These are phyloP conservation scores for Sisymbrium irio DNA, from an alignment of 345 rosid species.

Conservation along the genomic window DNA sequence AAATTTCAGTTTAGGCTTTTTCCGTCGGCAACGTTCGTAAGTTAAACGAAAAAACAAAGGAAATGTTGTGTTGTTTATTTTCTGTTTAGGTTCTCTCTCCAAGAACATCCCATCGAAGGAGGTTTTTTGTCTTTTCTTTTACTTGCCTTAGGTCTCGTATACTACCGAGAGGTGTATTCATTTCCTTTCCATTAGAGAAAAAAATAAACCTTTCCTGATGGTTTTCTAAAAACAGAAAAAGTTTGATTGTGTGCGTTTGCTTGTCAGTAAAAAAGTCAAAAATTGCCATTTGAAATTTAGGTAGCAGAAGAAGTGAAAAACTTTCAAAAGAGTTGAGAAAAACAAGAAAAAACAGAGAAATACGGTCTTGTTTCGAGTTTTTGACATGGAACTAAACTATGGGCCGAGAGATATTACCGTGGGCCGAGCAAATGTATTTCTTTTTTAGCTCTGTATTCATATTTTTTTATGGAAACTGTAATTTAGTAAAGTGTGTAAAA, in stretches of 20 bases:
- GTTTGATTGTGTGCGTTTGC: too few relatives aligned
- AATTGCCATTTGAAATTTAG: background rate
- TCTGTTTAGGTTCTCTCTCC: constrained; percentile 20
- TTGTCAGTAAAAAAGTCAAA: background rate
- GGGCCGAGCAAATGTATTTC: background rate
- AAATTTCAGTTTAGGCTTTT: constrained; percentile 32
- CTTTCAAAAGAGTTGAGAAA: background rate
- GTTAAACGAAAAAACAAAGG: background rate
- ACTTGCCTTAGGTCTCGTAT: constrained; percentile 1
- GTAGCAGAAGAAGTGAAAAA: background rate
- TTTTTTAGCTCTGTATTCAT: background rate
- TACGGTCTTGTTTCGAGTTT: too few relatives aligned
- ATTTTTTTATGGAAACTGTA: background rate
- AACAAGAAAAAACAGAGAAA: too few relatives aligned
- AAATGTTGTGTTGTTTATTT: constrained; percentile 20
- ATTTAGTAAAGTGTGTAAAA: background rate
- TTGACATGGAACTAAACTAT: background rate
- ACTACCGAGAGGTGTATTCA: constrained; percentile 7
- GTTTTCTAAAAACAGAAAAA: too few relatives aligned
- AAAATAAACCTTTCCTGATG: background rate
- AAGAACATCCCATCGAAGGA: background rate
- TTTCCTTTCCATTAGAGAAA: background rate
- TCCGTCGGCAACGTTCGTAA: constrained; percentile 13
- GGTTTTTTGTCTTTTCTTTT: constrained; percentile 19
- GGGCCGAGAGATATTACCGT: constrained; percentile 19